phyloP scores from a whole-genome alignment of 202 grass and related monocot genomes.

The Schoenoplectus tabernaemontani region DNA sequence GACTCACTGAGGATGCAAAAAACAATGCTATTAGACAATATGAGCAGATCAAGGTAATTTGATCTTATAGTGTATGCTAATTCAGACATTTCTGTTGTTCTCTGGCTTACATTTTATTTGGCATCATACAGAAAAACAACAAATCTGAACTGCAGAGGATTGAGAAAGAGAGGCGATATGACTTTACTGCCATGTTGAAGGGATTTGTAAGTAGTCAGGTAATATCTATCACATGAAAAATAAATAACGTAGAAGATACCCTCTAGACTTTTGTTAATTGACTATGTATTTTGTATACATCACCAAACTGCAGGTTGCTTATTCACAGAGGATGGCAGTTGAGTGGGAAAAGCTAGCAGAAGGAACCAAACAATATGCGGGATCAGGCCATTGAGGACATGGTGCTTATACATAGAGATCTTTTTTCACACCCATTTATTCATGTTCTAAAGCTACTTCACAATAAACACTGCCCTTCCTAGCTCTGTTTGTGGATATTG shows the following conservation, averaged over 20 bases:
- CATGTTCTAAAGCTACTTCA: slow-evolving; percentile 19
- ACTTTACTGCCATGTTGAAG: slow-evolving; percentile 77
- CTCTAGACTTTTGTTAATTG: not conserved
- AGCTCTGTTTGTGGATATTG: slow-evolving; percentile 17
- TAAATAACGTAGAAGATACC: not conserved
- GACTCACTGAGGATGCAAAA: slow-evolving; percentile 61
- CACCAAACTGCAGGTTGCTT: slow-evolving; percentile 33
- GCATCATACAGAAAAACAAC: slow-evolving; percentile 70
- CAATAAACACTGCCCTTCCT: slow-evolving; percentile 16
- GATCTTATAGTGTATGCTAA: slow-evolving; percentile 12
- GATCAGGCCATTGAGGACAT: slow-evolving; percentile 1
- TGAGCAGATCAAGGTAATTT: slow-evolving; percentile 73
- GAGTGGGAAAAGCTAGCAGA: slow-evolving; percentile 77
- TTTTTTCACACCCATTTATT: not conserved
- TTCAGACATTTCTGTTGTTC: slow-evolving; percentile 4
- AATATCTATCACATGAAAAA: slow-evolving; percentile 20
- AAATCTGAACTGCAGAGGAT: slow-evolving; percentile 72
- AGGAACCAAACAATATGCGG: slow-evolving; percentile 52
- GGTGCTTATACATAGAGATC: slow-evolving; percentile 15
- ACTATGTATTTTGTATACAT: slow-evolving; percentile 13
- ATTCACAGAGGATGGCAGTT: slow-evolving; percentile 55
- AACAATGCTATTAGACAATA: slow-evolving; percentile 51
- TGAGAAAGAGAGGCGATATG: slow-evolving; percentile 56
- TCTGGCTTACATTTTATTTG: slow-evolving; percentile 18
- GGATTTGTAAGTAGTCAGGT: slow-evolving; percentile 86